These are phyloP conservation scores for Neltuma alba DNA, from an alignment of 306 rosid species.

Conservation along the genomic window DNA sequence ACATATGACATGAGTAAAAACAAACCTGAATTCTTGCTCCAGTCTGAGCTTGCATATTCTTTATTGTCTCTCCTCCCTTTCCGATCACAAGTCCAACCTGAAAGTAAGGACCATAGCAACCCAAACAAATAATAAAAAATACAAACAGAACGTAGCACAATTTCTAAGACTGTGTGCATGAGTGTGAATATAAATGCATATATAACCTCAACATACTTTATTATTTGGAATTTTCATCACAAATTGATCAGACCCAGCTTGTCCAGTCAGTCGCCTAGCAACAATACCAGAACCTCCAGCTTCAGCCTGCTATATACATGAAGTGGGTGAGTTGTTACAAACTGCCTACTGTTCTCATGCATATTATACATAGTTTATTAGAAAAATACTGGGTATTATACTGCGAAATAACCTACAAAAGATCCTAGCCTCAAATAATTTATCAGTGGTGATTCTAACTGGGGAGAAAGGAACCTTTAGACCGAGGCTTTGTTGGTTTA, in stretches of 20 bases:
- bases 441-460: background rate
- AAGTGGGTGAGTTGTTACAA: background rate
- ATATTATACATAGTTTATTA: background rate
- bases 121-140: background rate
- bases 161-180: background rate
- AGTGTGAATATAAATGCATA: background rate
- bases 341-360: background rate
- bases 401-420: background rate
- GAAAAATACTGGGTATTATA: background rate
- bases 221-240: slow-evolving; percentile 81
- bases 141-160: background rate
- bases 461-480: background rate
- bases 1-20: background rate
- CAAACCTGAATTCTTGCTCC: slow-evolving; percentile 95
- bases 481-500: background rate
- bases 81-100: slow-evolving; percentile 99
- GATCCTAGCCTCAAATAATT: background rate
- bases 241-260: slow-evolving; percentile 81
- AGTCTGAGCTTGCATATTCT: slow-evolving; percentile 86
- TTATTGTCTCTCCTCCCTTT: slow-evolving; percentile 95
- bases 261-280: slow-evolving; percentile 69
- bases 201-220: slow-evolving; percentile 55
- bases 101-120: slow-evolving; percentile 12
- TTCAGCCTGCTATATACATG: slow-evolving; percentile 72
- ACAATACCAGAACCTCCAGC: slow-evolving; percentile 83